Base-by-base conservation (phyloP, 169 alveolate species). In the Cryptosporidium muris region DNA sequence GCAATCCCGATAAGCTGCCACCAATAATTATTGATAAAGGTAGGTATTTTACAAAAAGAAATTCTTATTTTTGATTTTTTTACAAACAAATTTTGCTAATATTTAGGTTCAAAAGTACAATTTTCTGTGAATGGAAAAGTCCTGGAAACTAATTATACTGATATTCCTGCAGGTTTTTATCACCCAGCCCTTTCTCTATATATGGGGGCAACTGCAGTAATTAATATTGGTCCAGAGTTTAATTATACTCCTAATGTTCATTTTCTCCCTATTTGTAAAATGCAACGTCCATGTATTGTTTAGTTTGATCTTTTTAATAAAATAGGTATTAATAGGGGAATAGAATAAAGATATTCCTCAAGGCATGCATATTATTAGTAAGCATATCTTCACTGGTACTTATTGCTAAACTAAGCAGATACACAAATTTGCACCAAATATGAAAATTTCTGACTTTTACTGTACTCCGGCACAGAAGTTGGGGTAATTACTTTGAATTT, bases 161-260 rank as follows among this genome's bases (percentile, higher is more conserved):
- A 62, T 2, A 58, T 92, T 36, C 65, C 82, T 53, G 80, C 94
- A 45, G 94, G 90, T 12, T 94, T 91, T 49, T 91, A 91, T 54
- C 95, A 92, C 80, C 95, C 95, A 4, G 89, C 91, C 0, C 91
- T 92, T 60, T 91, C 95, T 11, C 64, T 91, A 40, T 92, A 80
- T 60, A 92, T 90, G 90, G 94, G 94, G 4, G 90, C 92, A 38
- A 85, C 91, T 5, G 95, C 89, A 34, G 60, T 88, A 16, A 66
- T 92, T 42, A 91, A 90, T 54, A 52, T 89, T 43, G 95, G 95
- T 37, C 95, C 95, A 4, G 52, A 90, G 43, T 92, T 92, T 66
- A 38, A 34, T 12, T 91, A 63, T 74, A 92, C 95, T 34, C 91
- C 88, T 6, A 66, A 54, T 62, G 52, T 8, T 5, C 40, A 74